Evolutionary conservation across 2,329 filamentous ascomycete genomes (phyloP).

Genomic region (Aspergillus fischeri): DNA sequence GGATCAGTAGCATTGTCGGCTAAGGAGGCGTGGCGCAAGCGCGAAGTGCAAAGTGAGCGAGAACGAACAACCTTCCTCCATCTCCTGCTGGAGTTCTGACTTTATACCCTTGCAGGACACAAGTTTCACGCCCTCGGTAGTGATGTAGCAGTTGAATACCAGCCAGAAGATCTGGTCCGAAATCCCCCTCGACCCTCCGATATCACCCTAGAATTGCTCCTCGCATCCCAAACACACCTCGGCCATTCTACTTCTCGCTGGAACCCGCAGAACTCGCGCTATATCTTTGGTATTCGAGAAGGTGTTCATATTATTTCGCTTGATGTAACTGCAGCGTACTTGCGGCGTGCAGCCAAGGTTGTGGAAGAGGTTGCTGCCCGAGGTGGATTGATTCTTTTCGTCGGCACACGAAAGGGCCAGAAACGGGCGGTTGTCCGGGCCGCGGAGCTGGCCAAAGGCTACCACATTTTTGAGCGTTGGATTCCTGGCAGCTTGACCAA

Average conservation of each 20-base stretch:
- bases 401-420: conserved; percentile 80
- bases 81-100: neutral
- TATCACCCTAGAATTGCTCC: conserved; percentile 83
- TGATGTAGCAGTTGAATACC: conserved; percentile 22
- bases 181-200: conserved; percentile 74
- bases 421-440: conserved; percentile 75
- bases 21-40: conserved; percentile 12
- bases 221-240: conserved; percentile 82
- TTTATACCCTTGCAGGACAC: conserved; percentile 17
- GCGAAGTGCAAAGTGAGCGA: conserved; percentile 23
- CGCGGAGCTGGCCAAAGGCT: conserved; percentile 71
- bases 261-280: conserved; percentile 90
- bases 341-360: conserved; percentile 88
- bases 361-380: conserved; percentile 79
- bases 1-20: conserved; percentile 5
- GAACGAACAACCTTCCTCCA: neutral
- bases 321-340: conserved; percentile 80
- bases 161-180: conserved; percentile 44
- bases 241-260: conserved; percentile 87
- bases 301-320: conserved; percentile 91
- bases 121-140: conserved; percentile 33
- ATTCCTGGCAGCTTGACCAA: conserved; percentile 90
- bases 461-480: conserved; percentile 91
- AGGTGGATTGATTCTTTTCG: conserved; percentile 84
- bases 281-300: conserved; percentile 86